These are phyloP conservation scores for Ailanthus altissimus DNA, from an alignment of 345 rosid genomes.

Conservation along the genomic window DNA sequence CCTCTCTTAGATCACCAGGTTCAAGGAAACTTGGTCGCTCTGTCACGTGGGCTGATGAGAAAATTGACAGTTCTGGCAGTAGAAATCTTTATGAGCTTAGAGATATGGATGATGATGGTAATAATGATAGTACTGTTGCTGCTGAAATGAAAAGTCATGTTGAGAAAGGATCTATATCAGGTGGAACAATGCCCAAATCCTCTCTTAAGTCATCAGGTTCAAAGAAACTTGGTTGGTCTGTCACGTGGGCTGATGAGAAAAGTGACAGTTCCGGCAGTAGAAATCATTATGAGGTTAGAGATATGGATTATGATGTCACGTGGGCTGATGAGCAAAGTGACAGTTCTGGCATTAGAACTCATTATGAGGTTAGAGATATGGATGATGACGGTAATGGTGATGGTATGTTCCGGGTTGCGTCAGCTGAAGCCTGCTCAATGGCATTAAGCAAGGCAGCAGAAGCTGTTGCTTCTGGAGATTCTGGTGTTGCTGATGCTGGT, in stretches of 20 bases:
- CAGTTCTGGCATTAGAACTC: slow-evolving; percentile 78
- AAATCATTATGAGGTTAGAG: slow-evolving; percentile 56
- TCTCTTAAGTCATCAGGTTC: slow-evolving; percentile 62
- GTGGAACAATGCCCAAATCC: slow-evolving; percentile 49
- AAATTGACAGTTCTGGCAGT: slow-evolving; percentile 31
- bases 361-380: slow-evolving; percentile 17
- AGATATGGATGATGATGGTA: slow-evolving; percentile 37
- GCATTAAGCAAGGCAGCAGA: slow-evolving; percentile 81
- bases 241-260: slow-evolving; percentile 91
- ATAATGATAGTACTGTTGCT: slow-evolving; percentile 17
- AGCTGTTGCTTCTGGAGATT: slow-evolving; percentile 63
- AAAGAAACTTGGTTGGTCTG: slow-evolving; percentile 53
- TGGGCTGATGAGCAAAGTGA: slow-evolving; percentile 84
- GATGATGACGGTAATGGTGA: slow-evolving; percentile 29
- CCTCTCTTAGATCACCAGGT: slow-evolving; percentile 65
- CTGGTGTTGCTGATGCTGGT: slow-evolving; percentile 60
- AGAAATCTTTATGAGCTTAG: slow-evolving; percentile 56
- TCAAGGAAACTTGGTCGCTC: slow-evolving; percentile 50
- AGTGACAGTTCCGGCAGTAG: slow-evolving; percentile 31
- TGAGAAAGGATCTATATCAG: slow-evolving; percentile 32
- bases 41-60: slow-evolving; percentile 94
- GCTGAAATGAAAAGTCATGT: slow-evolving; percentile 28
- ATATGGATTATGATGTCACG: slow-evolving; percentile 39
- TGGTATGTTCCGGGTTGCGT: slow-evolving; percentile 43
- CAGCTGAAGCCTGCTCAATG: slow-evolving; percentile 79